Evolutionary conservation across 371 early-diverging fungal species (phyloP), one percentile per base, ranked within the genome.

Genomic region (Saksenaea vasiformis): DNA sequence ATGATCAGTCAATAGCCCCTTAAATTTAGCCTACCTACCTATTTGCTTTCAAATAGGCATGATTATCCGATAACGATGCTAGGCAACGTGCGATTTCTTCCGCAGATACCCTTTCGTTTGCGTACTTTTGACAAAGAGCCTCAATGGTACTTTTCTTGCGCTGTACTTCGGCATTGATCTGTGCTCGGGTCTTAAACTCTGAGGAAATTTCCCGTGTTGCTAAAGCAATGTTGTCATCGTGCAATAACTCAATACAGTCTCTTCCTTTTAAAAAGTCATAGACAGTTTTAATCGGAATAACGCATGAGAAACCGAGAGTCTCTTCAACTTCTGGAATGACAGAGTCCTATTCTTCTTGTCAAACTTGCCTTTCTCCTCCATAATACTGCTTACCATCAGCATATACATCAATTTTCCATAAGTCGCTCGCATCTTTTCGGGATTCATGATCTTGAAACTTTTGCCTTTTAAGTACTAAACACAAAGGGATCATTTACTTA

Each of bases 391-490:
- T 67, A 85, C 85, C 87, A 87, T 90, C 53, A 98, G 76, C 86
- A 98, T 71, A 73, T 95, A 95, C 85, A 98, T 90, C 43, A 98
- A 78, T 68, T 98, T 97, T 56, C 98, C 98, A 72, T 98, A 98
- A 10, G 90, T 90, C 34, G 86, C 81, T 51, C 97, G 84, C 97
- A 98, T 96, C 73, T 94, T 95, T 73, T 98, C 98, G 0, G 98
- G 98, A 62, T 98, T 98, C 95, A 95, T 95, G 69, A 98, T 95
- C 82, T 98, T 98, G 80, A 97, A 93, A 27, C 82, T 31, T n/a
- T 58, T 24, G 31, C 17, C 19, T 34, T 37, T 34, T 57, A 17
- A 56, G 36, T n/a, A 26, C 31, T 31, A 31, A 34, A 60, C 4
- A 37, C 9, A 26, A 3, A 22, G 26, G 0, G n/a, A 22, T 26